Evolutionary conservation across 1,284 basidiomycete genomes (phyloP), one percentile per base, ranked within the genome.

Genomic region (Trichosporon sp.): DNA sequence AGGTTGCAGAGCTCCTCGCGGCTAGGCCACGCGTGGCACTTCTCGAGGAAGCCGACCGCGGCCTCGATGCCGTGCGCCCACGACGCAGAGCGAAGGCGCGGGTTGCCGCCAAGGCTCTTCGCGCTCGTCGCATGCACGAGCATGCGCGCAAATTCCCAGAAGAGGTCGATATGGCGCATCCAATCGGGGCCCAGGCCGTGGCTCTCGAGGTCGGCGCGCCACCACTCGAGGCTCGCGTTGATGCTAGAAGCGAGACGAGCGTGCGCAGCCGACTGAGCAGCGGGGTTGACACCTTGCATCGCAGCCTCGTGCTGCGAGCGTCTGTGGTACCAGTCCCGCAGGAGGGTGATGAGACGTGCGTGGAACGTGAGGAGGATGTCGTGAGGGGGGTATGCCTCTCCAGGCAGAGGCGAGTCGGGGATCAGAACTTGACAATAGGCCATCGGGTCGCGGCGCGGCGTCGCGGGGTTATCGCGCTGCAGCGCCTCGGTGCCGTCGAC

Each of bases 331-430:
- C 78, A 83, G 46, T 76, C 73, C 16, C 76, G 77, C 14, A 80
- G 69, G 63, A 77, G 72, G n/a, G 76, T 74, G 38, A 81, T 74
- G 21, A 81, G 72, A 12, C 77, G 73, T 5, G 80, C 79, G 66
- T 81, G 80, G 67, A 70, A 78, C 11, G 76, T 75, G 32, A 83
- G 76, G 21, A 83, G 70, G 11, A 83, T 67, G 68, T 83, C 81
- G 71, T 77, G 64, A 7, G 68, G 70, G 7, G 61, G 31, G 68
- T 72, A 72, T 7, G 48, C 37, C 68, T 74, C 71, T 48, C 73
- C 71, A 0, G 67, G 71, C 1, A 68, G 68, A 1, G 69, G 67
- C 48, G 71, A 67, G 71, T 74, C 71, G 21, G 73, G 73, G 12
- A 74, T 70, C 2, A 80, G 75, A 1, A 75, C 65, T 10, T 73